phyloP scores from a whole-genome alignment of 148 eudicot genomes.

The Vaccinium corymbosum region DNA sequence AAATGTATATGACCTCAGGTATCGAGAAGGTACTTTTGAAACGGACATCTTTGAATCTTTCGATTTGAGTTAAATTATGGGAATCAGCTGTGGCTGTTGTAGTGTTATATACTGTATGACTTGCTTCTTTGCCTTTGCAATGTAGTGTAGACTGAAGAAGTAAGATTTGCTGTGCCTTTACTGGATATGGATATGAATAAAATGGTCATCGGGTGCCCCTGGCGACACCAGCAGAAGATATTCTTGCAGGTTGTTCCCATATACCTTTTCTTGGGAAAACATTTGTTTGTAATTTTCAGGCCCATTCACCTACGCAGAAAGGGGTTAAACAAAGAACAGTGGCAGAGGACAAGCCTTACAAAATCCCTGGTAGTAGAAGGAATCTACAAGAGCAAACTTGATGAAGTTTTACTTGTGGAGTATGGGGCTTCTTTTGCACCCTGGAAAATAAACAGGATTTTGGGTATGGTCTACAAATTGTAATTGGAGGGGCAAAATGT shows the following conservation, averaged over 20 bases:
- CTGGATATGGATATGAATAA: conserved; percentile 71
- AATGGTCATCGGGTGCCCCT: conserved; percentile 61
- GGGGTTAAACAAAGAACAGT: not conserved
- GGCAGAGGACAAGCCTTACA: not conserved
- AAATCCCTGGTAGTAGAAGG: not conserved
- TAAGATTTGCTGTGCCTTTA: conserved; percentile 82
- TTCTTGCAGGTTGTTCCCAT: conserved; percentile 57
- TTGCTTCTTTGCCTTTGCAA: conserved; percentile 30
- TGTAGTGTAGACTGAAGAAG: conserved; percentile 90
- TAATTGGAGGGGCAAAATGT: not conserved
- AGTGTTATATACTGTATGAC: conserved; percentile 14
- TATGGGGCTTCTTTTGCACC: not conserved
- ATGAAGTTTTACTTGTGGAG: not conserved
- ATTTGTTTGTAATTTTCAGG: not conserved
- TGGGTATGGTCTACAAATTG: not conserved
- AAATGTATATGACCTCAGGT: conserved; percentile 69
- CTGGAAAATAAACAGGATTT: not conserved
- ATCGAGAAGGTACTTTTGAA: conserved; percentile 65
- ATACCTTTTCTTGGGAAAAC: not conserved
- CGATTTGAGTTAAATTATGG: not conserved
- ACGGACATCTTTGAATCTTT: conserved; percentile 15
- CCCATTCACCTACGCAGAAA: not conserved
- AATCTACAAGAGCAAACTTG: not conserved
- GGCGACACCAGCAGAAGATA: conserved; percentile 83
- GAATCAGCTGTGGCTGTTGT: not conserved